Evolutionary conservation across 2,329 filamentous ascomycete genomes (phyloP).

Genomic region (Fusarium circinatum): DNA sequence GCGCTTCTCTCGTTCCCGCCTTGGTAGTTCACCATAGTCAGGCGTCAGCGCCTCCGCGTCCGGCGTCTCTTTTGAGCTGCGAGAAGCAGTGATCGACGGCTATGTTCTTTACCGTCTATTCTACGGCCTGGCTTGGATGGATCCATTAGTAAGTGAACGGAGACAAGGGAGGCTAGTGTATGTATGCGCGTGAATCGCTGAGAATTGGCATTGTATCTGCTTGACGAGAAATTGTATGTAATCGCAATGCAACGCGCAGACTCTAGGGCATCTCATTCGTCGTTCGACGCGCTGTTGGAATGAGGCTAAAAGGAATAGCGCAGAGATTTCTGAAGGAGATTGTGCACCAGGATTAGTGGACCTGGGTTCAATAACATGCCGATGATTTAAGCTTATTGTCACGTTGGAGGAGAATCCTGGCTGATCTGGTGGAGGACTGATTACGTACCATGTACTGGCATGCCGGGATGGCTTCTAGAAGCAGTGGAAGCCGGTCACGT

Average conservation of each 20-base stretch:
- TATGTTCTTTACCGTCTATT: constrained; percentile 2
- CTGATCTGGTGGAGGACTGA: constrained; percentile 22
- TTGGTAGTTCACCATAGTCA: constrained; percentile 5
- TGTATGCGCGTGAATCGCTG: constrained; percentile 22
- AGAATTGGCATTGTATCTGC: constrained; percentile 3
- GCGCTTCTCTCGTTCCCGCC: constrained; percentile 26
- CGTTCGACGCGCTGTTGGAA: neutral
- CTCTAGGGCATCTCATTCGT: constrained; percentile 13
- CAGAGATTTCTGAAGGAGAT: constrained; percentile 20
- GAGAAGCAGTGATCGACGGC: constrained; percentile 26
- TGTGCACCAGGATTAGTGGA: constrained; percentile 23
- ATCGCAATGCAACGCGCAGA: constrained; percentile 9
- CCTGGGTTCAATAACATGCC: constrained; percentile 18
- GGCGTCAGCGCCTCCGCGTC: constrained; percentile 29
- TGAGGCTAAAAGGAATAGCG: constrained; percentile 29
- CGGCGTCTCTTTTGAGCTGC: constrained; percentile 29
- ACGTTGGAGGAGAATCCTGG: constrained; percentile 34
- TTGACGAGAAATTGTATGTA: constrained; percentile 4
- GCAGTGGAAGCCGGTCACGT: constrained; percentile 27
- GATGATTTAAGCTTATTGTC: constrained; percentile 46
- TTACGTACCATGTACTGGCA: constrained; percentile 42
- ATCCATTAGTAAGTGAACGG: constrained; percentile 15
- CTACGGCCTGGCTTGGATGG: constrained; percentile 1
- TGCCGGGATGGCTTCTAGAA: constrained; percentile 39
- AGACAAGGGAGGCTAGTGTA: constrained; percentile 17